Conservation (phyloP, 768 basidiomycete genomes). For the Kwoniella sp. region DNA sequence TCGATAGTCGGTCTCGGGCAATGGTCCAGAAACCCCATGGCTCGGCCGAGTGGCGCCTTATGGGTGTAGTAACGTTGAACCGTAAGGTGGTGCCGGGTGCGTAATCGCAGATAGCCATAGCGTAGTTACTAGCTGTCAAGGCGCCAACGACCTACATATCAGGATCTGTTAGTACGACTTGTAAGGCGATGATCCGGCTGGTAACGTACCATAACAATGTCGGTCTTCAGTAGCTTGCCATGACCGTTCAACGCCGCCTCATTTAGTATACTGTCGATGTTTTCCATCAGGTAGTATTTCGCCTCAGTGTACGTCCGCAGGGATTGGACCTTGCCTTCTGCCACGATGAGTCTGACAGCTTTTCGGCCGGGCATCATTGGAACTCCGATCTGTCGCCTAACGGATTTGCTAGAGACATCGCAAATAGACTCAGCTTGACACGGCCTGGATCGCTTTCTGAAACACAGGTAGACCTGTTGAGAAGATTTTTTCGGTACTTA, state of each 20-base stretch:
- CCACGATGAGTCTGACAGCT: slow-evolving; percentile 68
- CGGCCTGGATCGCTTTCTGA: too few species aligned
- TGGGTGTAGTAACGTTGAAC: slow-evolving; percentile 67
- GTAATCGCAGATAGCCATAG: slow-evolving; percentile 66
- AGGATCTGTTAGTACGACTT: background rate
- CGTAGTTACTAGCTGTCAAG: slow-evolving; percentile 71
- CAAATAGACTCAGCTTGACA: slow-evolving; percentile 20
- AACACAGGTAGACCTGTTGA: too few species aligned
- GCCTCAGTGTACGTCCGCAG: slow-evolving; percentile 66
- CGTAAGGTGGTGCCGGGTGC: slow-evolving; percentile 28
- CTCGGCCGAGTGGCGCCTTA: slow-evolving; percentile 59
- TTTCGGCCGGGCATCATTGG: slow-evolving; percentile 68
- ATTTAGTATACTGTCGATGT: slow-evolving; percentile 66
- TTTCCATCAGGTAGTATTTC: slow-evolving; percentile 72
- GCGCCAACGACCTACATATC: slow-evolving; percentile 62
- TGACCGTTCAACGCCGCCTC: slow-evolving; percentile 63
- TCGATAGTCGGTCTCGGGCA: slow-evolving; percentile 1
- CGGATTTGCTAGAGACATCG: slow-evolving; percentile 58
- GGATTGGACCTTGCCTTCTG: slow-evolving; percentile 70
- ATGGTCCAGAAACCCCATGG: slow-evolving; percentile 73
- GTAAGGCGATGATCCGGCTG: too few species aligned
- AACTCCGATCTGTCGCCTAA: slow-evolving; percentile 62
- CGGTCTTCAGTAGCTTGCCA: slow-evolving; percentile 49
- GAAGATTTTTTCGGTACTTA: slow-evolving; percentile 25
- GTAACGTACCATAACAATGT: slow-evolving; percentile 11